Evolutionary conservation across 1,139 yeast genomes (phyloP).

Genomic region (Candida sojae): DNA sequence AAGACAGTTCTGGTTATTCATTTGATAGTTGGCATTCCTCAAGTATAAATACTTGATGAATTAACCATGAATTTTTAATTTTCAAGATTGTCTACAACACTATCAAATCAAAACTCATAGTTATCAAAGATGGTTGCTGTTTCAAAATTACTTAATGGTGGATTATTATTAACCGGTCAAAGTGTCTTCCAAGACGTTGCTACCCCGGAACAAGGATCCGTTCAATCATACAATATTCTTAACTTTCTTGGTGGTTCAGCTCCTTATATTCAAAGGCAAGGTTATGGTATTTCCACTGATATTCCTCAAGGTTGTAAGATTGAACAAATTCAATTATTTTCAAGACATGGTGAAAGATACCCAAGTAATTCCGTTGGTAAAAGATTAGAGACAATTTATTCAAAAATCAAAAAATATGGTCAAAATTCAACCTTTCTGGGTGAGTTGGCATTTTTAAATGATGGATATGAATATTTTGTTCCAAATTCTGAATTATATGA

Average conservation of each 20-base stretch:
- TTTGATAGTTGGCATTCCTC: no score
- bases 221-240: conserved; percentile 42
- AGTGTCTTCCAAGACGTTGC: conserved; percentile 32
- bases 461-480: conserved; percentile 33
- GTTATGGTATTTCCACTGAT: conserved; percentile 47
- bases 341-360: conserved; percentile 77
- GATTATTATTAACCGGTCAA: conserved; percentile 31
- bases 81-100: no score
- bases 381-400: conserved; percentile 18
- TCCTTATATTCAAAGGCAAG: conserved; percentile 48
- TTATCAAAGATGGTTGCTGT: conserved; percentile 29
- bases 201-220: conserved; percentile 38
- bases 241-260: conserved; percentile 49
- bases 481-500: conserved; percentile 25
- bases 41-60: no score
- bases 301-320: conserved; percentile 54
- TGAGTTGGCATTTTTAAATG: conserved; percentile 31
- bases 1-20: no score
- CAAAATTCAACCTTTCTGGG: conserved; percentile 29
- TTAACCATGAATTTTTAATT: no score
- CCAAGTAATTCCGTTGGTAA: conserved; percentile 42
- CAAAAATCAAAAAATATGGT: conserved; percentile 21
- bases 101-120: no score
- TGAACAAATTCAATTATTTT: conserved; percentile 64
- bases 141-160: conserved; percentile 31